These are phyloP conservation scores for Ploettnerulaceae sp. DNA, from an alignment of 2,329 filamentous ascomycete species.

Conservation along the genomic window DNA sequence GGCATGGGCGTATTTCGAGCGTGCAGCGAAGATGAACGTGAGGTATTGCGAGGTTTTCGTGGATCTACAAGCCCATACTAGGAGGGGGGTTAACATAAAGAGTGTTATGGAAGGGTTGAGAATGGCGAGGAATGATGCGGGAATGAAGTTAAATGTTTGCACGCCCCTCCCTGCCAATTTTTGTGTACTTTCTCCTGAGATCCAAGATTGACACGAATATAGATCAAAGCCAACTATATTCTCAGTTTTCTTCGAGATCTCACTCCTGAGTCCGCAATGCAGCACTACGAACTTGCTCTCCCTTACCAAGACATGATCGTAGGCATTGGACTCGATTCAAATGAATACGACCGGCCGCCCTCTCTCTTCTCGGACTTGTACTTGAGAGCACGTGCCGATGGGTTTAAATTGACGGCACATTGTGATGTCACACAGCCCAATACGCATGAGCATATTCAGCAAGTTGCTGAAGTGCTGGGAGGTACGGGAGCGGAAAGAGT, in stretches of 20 bases:
- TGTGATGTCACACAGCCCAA: slow-evolving; percentile 63
- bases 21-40: slow-evolving; percentile 57
- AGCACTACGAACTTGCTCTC: slow-evolving; percentile 39
- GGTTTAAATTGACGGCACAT: slow-evolving; percentile 61
- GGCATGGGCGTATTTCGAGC: slow-evolving; percentile 64
- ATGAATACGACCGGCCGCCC: slow-evolving; percentile 49
- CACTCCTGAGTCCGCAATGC: slow-evolving; percentile 50
- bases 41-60: slow-evolving; percentile 73
- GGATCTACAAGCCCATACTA: slow-evolving; percentile 68
- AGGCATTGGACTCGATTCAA: slow-evolving; percentile 62
- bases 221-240: slow-evolving; percentile 50
- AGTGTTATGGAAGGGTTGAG: slow-evolving; percentile 60
- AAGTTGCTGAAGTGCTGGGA: slow-evolving; percentile 46
- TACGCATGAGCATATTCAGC: slow-evolving; percentile 56
- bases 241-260: slow-evolving; percentile 68
- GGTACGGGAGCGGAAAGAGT: slow-evolving; percentile 58
- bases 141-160: slow-evolving; percentile 54
- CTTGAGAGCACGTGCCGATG: slow-evolving; percentile 44
- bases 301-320: slow-evolving; percentile 33
- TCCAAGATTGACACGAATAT: neutral
- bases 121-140: slow-evolving; percentile 53
- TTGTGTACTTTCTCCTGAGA: neutral
- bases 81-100: slow-evolving; percentile 54
- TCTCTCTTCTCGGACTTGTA: slow-evolving; percentile 58
- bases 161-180: neutral